Evolutionary conservation across 305 asterid genomes (phyloP).

Genomic region (Fraxinus sp.): DNA sequence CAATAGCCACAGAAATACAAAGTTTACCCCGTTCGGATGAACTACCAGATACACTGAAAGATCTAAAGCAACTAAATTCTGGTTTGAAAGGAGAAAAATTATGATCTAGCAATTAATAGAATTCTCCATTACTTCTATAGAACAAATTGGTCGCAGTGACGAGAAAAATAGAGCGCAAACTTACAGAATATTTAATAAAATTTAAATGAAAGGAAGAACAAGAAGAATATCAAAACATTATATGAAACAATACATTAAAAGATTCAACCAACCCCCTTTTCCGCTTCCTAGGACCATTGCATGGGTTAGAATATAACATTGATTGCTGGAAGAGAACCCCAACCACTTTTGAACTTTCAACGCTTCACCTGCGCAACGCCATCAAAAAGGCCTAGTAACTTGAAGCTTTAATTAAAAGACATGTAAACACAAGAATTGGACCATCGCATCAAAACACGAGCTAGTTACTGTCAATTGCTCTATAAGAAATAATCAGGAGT

Average conservation of each 20-base stretch:
- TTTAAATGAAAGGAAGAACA: slow-evolving; percentile 11
- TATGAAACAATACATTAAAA: slow-evolving; percentile 38
- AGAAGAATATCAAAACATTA: slow-evolving; percentile 27
- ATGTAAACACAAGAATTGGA: slow-evolving; percentile 29
- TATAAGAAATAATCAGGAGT: slow-evolving; percentile 88
- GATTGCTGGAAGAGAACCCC: slow-evolving; percentile 29
- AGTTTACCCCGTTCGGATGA: background rate
- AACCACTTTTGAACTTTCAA: slow-evolving; percentile 20
- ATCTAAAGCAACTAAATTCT: background rate
- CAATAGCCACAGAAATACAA: background rate
- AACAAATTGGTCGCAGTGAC: slow-evolving; percentile 11
- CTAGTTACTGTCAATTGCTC: slow-evolving; percentile 31
- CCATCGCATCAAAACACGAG: slow-evolving; percentile 25
- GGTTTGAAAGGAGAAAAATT: background rate
- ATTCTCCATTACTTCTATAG: slow-evolving; percentile 32
- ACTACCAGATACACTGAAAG: background rate
- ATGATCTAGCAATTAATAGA: slow-evolving; percentile 4
- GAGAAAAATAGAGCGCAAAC: background rate
- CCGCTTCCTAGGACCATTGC: slow-evolving; percentile 34
- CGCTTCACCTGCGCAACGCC: slow-evolving; percentile 31
- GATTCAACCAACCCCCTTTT: slow-evolving; percentile 34
- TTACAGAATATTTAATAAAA: background rate
- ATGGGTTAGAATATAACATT: slow-evolving; percentile 38
- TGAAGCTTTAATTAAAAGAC: slow-evolving; percentile 17
- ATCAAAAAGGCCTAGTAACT: slow-evolving; percentile 26